Conservation (phyloP, 192 early-diverging fungal species). For the Allomyces macrogynus region DNA sequence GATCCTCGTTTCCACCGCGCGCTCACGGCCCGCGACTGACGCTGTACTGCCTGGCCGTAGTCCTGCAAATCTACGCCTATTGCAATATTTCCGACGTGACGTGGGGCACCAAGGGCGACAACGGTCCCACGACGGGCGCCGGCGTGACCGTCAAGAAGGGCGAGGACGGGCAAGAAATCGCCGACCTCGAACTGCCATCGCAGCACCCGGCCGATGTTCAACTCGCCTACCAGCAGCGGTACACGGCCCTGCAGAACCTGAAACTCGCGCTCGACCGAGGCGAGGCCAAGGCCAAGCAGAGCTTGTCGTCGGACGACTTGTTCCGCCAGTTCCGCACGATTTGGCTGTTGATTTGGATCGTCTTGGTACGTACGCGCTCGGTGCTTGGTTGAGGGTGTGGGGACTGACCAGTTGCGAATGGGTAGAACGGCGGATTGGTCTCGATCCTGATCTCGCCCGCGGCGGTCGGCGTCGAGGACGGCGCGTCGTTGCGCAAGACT, state of each 20-base stretch:
- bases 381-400: no score
- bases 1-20: conserved; percentile 7
- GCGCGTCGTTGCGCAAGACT: conserved; percentile 6
- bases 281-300: neutral
- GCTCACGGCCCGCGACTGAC: conserved; percentile 20
- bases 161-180: conserved; percentile 20
- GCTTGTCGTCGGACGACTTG: conserved; percentile 48
- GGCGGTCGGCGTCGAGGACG: conserved; percentile 11
- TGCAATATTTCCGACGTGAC: conserved; percentile 70
- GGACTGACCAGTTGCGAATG: no score
- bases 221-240: neutral
- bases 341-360: conserved; percentile 53
- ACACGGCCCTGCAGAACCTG: neutral
- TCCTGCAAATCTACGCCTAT: conserved; percentile 63
- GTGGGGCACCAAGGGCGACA: conserved; percentile 72
- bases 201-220: neutral
- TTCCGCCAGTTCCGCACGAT: conserved; percentile 62
- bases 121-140: conserved; percentile 21
- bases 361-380: conserved; percentile 12
- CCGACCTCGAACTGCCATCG: conserved; percentile 22
- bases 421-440: conserved; percentile 37
- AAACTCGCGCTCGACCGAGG: neutral
- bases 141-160: conserved; percentile 22
- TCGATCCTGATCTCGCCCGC: conserved; percentile 30
- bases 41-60: conserved; percentile 13